Base-by-base conservation (phyloP, 176 grass and related monocot genomes). In the Carex parvula region DNA sequence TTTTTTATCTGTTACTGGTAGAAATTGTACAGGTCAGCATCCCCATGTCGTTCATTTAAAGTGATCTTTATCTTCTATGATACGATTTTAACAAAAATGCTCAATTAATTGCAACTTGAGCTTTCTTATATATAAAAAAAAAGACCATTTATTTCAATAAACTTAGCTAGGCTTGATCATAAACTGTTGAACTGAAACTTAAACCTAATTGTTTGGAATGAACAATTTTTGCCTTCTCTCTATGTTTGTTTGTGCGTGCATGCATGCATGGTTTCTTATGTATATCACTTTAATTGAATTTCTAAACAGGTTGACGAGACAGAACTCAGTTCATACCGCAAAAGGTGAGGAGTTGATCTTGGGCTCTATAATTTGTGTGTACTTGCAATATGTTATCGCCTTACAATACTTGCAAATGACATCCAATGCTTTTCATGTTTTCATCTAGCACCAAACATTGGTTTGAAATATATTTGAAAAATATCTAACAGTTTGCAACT, bases 251-350 rank as follows among this genome's bases (percentile, higher is more conserved):
- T 29, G 8, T 79, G 33, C 5, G 35, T 10, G 33, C 3, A 22
- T 5, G 21, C 9, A 54, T 33, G 30, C 58, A 35, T 15, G 13
- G 26, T 72, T 20, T 46, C 63, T 59, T 46, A 83, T 32, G 65
- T 77, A 77, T 9, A 17, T 70, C 39, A 83, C 42, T 77, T 3
- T 41, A 71, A 78, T 57, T 48, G 33, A 29, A 37, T 71, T 71
- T 61, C 54, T 6, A 63, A 24, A 60, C 91, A 98, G 95, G 89
- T 93, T 53, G 91, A 84, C 41, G 91, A 93, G 69, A 64, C 87
- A 21, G 89, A 98, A 86, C 56, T 87, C 33, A 86, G 90, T 81
- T 89, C 92, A 64, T 84, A 89, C 55, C 83, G 83, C 37, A 90
- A 60, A 89, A 99, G 96, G 96, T 99, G 87, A 57, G 29, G 46